Percentiles rank a stretch among this genome's conserved stretches.
phyloP scores from a whole-genome alignment of 306 rosid genomes.

The Canavalia gladiata region DNA sequence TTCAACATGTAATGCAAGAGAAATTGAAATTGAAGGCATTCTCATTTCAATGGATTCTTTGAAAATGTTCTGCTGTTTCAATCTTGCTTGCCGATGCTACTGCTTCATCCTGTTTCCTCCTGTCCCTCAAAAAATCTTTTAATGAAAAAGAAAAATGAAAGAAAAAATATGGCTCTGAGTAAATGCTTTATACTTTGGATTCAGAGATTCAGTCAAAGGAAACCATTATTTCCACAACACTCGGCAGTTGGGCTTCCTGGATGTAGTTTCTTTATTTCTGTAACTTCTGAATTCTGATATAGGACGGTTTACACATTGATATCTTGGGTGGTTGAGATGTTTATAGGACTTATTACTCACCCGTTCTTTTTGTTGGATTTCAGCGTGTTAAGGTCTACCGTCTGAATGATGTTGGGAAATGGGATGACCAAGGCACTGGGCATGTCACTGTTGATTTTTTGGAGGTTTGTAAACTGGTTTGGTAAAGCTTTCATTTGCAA shows the following conservation, averaged over 20 bases:
- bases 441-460: constrained; percentile 86
- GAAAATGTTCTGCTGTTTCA: not conserved
- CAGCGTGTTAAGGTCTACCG: constrained; percentile 99
- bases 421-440: constrained; percentile 99
- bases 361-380: constrained; percentile 44
- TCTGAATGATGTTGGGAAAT: constrained; percentile 83
- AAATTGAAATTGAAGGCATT: constrained; percentile 4
- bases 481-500: constrained; percentile 40
- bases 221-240: not conserved
- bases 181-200: constrained; percentile 34
- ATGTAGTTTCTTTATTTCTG: constrained; percentile 21
- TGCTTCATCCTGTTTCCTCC: constrained; percentile 27
- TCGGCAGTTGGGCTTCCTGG: constrained; percentile 38
- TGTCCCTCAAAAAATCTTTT: constrained; percentile 14
- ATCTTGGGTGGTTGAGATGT: constrained; percentile 24
- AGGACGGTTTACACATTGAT: not conserved
- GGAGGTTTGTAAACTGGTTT: constrained; percentile 69
- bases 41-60: constrained; percentile 8
- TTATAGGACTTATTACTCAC: not conserved
- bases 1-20: not conserved
- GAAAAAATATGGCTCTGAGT: not conserved
- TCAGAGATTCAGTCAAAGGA: constrained; percentile 18
- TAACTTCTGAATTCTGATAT: not conserved
- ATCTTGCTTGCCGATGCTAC: constrained; percentile 23
- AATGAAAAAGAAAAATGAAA: constrained; percentile 20